Percentiles rank a stretch among this genome's conserved stretches.
Evolutionary conservation across 495 filamentous ascomycete species (phyloP).

Genomic region (Hypoxylon crocopeplum): DNA sequence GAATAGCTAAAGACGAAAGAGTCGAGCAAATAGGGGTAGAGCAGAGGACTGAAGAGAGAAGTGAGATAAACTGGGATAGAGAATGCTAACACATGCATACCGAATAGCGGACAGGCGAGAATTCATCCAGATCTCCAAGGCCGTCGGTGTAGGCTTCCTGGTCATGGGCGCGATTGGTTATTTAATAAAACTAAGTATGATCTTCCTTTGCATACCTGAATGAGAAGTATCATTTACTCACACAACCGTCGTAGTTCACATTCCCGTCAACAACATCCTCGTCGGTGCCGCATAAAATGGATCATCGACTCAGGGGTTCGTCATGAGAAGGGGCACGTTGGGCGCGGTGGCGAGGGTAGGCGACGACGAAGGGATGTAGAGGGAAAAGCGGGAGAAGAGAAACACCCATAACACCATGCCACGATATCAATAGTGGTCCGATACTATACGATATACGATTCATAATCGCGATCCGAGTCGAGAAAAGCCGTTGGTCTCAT

Average conservation of each 20-base stretch:
- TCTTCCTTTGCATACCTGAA: constrained; percentile 49
- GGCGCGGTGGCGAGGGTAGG: background rate
- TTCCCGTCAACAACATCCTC: constrained; percentile 54
- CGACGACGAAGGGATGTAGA: constrained; percentile 1
- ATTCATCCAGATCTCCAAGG: constrained; percentile 94
- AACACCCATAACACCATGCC: constrained; percentile 12
- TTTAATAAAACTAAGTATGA: constrained; percentile 89
- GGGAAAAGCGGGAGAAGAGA: background rate
- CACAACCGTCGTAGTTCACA: constrained; percentile 27
- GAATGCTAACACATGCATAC: constrained; percentile 29
- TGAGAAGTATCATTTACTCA: constrained; percentile 51
- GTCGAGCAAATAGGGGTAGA: background rate
- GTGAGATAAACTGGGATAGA: background rate
- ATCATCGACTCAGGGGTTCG: background rate
- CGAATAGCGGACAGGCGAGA: constrained; percentile 72
- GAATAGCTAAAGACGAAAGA: background rate
- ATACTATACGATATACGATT: constrained; percentile 11
- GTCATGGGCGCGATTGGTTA: constrained; percentile 82
- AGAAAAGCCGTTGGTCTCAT: constrained; percentile 2
- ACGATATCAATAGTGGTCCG: constrained; percentile 7
- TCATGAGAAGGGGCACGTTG: constrained; percentile 1
- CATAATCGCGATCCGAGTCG: background rate
- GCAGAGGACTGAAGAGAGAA: background rate
- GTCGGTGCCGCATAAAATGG: constrained; percentile 52
- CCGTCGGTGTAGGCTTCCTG: constrained; percentile 90